A percentile compares a stretch with the other conserved stretches of the same genome.
These are phyloP conservation scores for Ogataea methylovora DNA, from an alignment of 805 yeast species.

Conservation along the genomic window DNA sequence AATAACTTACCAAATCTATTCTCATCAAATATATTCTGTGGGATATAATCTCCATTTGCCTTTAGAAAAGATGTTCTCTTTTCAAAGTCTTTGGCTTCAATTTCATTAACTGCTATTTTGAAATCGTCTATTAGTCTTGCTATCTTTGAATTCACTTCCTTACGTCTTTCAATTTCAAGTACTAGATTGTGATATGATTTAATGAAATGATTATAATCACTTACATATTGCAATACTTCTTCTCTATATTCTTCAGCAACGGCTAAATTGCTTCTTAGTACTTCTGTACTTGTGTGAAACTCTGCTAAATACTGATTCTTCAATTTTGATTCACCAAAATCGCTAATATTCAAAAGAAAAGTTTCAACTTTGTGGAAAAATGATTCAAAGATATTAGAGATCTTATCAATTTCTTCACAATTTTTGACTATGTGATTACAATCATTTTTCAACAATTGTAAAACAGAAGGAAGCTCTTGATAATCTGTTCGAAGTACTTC, in stretches of 20 bases:
- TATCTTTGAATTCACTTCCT: slow-evolving; percentile 32
- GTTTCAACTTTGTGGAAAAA: slow-evolving; percentile 11
- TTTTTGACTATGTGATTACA: slow-evolving; percentile 20
- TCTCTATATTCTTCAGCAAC: slow-evolving; percentile 8
- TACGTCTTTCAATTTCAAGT: slow-evolving; percentile 46
- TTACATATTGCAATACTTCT: slow-evolving; percentile 18
- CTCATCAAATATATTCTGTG: slow-evolving; percentile 27
- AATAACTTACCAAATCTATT: slow-evolving; percentile 7
- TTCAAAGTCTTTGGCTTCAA: slow-evolving; percentile 36
- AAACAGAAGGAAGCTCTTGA: slow-evolving; percentile 48
- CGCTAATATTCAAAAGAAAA: slow-evolving; percentile 15
- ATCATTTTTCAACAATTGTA: slow-evolving; percentile 37
- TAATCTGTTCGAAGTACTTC: slow-evolving; percentile 38
- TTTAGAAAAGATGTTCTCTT: slow-evolving; percentile 36
- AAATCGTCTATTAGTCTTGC: slow-evolving; percentile 32
- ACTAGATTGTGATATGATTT: slow-evolving; percentile 45
- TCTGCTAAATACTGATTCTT: slow-evolving; percentile 10
- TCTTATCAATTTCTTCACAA: slow-evolving; percentile 19
- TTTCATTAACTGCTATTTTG: slow-evolving; percentile 27
- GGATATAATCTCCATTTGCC: slow-evolving; percentile 48
- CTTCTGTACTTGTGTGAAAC: slow-evolving; percentile 8
- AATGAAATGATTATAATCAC: slow-evolving; percentile 44
- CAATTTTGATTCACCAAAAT: slow-evolving; percentile 23
- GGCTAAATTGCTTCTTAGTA: slow-evolving; percentile 6
- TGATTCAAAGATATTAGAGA: slow-evolving; percentile 13